Base-by-base conservation (phyloP, 2,329 filamentous ascomycete genomes). In the Botrytis porri region DNA sequence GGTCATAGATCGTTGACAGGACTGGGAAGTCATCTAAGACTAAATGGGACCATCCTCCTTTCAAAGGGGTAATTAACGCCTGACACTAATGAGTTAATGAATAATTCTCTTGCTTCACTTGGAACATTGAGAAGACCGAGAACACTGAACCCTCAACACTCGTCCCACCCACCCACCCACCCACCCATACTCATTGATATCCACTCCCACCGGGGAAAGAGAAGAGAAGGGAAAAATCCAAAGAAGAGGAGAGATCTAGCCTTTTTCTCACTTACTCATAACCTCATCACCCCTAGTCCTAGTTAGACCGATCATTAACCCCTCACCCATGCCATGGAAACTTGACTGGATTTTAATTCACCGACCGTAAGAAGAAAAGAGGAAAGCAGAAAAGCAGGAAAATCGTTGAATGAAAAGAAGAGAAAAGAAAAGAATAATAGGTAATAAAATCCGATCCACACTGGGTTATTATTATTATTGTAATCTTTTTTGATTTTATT, bases 131-230 rank as follows among this genome's bases (percentile, higher is more conserved):
- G 8, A 45, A 48, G 45, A 51, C 45, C 45, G 45, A 51, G 45
- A 25, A 25, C 45, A 25, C 45, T 25, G n/a, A n/a, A n/a, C n/a
- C n/a, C n/a, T n/a, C n/a, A n/a, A n/a, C n/a, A n/a, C n/a, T n/a
- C 39, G 14, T 2, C 39, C 12, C 48, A 16, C 41, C 14, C 41
- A 43, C 41, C 12, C 48, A 14, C 45, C 4, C 45, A 12, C 48
- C 5, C 48, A 54, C 25, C 14, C 48, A 51, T 29, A 4, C 14
- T 18, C 51, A 29, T 9, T 3, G 14, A 20, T 10, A 39, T 57
- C 65, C 65, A 57, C 65, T 67, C 65, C 65, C 48, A 57, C 65
- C 65, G 65, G 65, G 65, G 65, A 65, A 65, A 65, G 62, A 65
- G 45, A 67, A 57, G 51, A 57, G 48, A 51, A 51, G 22, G 45